Evolutionary conservation across 257 asterid species (phyloP), one percentile per base, ranked within the genome.

Genomic region (Handroanthus guayacan): DNA sequence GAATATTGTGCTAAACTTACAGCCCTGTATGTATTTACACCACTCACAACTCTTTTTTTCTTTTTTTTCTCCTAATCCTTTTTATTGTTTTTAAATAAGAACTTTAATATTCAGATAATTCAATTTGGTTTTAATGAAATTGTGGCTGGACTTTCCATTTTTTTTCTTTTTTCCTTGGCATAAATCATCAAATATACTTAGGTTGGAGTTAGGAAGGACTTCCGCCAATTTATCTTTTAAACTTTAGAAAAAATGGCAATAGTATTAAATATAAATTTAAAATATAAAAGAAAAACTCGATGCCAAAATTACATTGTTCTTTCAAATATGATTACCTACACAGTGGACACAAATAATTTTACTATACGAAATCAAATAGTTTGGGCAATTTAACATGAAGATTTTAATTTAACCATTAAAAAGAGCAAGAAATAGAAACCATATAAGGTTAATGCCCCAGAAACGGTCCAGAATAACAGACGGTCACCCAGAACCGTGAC

Each of bases 401-500:
- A 25, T 25, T 25, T 25, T 25, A 25, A 25, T 25, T 25, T 0
- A 13, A 47, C 54, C 54, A 3, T 9, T 47, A 0, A 2, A n/a
- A 9, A 57, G 54, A 43, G 34, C 3, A 11, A 65, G 52, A 12
- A 44, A 43, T 17, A 18, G 37, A 65, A 66, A 66, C 12, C 9
- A 50, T 10, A 44, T 60, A 25, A 58, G 31, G 31, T 25, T 25
- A 25, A 25, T 25, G 17, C 56, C 36, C 0, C 36, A 17, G 36
- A 56, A 20, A 4, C 37, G 0, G 17, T 31, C 17, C 67, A 62
- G 25, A 50, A 25, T 34, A 6, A 36, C 50, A 56, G 34, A 25
- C 51, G 45, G 74, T 65, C 73, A 39, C n/a, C 12, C 12, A 6
- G 9, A 63, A 16, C 50, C 48, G 58, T 18, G 51, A 48, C 62